These are phyloP conservation scores for Dicorynia guianensis DNA, from an alignment of 306 rosid species.

Conservation along the genomic window DNA sequence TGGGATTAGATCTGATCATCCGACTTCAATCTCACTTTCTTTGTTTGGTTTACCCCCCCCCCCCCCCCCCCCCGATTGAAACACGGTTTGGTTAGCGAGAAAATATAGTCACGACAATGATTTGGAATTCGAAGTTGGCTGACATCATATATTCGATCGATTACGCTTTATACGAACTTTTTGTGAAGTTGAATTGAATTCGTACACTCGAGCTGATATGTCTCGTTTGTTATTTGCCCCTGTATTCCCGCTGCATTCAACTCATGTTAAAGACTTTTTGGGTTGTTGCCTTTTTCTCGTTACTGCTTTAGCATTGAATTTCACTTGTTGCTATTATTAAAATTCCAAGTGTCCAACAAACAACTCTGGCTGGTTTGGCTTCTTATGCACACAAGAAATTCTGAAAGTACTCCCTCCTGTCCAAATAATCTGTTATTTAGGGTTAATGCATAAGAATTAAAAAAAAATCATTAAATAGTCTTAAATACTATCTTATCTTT, in stretches of 20 bases:
- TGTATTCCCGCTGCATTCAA: not conserved
- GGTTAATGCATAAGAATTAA: no score
- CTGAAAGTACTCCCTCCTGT: no score
- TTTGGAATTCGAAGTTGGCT: not conserved
- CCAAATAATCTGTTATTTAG: no score
- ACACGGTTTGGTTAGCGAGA: not conserved
- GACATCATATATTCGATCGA: not conserved
- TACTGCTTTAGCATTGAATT: slow-evolving; percentile 1
- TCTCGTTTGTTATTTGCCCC: not conserved
- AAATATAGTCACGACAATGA: not conserved
- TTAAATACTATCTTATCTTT: no score
- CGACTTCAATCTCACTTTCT: not conserved
- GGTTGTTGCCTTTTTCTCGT: not conserved
- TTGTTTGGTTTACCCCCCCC: no score
- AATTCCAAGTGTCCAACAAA: not conserved
- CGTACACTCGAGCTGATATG: not conserved
- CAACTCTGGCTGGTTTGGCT: not conserved
- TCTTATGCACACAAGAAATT: not conserved
- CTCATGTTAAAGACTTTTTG: not conserved
- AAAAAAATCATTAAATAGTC: no score
- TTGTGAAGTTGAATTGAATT: not conserved
- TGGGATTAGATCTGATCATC: slow-evolving; percentile 34
- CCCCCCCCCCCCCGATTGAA: no score
- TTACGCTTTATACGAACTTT: not conserved
- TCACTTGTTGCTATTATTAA: not conserved